These are phyloP conservation scores for Boletus fagicola DNA, from an alignment of 768 basidiomycete genomes.

Conservation along the genomic window DNA sequence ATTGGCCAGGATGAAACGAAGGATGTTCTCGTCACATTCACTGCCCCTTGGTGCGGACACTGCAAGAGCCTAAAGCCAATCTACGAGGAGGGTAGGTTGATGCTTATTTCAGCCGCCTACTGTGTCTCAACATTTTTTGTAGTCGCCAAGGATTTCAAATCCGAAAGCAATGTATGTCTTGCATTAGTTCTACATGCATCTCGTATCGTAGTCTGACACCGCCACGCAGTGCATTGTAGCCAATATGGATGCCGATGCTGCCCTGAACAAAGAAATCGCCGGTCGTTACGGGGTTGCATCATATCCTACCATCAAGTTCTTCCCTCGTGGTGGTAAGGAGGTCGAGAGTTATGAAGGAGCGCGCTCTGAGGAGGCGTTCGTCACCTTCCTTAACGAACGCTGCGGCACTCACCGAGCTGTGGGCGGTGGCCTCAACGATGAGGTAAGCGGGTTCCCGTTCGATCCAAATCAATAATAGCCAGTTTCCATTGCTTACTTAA, in stretches of 20 bases:
- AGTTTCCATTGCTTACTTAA: constrained; percentile 1
- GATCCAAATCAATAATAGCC: not conserved
- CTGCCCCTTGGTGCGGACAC: constrained; percentile 90
- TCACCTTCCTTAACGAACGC: constrained; percentile 77
- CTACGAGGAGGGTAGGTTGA: constrained; percentile 66
- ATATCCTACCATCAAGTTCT: constrained; percentile 97
- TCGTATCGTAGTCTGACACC: constrained; percentile 7
- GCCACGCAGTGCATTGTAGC: constrained; percentile 75
- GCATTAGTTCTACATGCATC: not conserved
- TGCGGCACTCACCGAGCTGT: constrained; percentile 83
- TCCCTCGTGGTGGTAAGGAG: constrained; percentile 68
- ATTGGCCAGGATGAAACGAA: constrained; percentile 57
- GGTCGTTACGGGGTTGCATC: constrained; percentile 67
- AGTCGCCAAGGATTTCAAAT: constrained; percentile 78
- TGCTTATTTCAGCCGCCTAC: not conserved
- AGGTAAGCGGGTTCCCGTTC: constrained; percentile 38
- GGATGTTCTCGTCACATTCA: constrained; percentile 84
- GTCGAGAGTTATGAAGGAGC: constrained; percentile 66
- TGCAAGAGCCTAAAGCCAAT: constrained; percentile 89
- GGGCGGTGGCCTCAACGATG: constrained; percentile 75
- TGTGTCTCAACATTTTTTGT: constrained; percentile 1
- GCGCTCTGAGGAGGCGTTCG: constrained; percentile 73
- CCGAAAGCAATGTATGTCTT: constrained; percentile 65
- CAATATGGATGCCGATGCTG: constrained; percentile 87
- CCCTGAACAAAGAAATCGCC: constrained; percentile 70